phyloP scores from a whole-genome alignment of 2,329 filamentous ascomycete genomes.

The Cercospora sp. region DNA sequence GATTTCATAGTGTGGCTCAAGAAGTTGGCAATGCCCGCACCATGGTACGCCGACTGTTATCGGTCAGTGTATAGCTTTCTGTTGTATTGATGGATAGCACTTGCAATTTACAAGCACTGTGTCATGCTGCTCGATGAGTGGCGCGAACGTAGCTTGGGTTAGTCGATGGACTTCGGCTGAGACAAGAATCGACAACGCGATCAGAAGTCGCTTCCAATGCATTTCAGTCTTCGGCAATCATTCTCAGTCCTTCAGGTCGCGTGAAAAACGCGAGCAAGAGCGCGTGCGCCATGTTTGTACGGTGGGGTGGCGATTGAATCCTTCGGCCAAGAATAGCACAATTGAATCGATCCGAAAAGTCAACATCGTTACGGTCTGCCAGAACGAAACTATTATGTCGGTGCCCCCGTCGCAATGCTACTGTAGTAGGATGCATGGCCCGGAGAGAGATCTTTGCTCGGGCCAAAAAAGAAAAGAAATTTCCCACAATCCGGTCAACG shows the following conservation, averaged over 20 bases:
- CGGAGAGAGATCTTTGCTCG: background rate
- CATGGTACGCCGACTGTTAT: slow-evolving; percentile 48
- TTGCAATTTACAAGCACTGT: slow-evolving; percentile 5
- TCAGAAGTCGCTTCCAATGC: background rate
- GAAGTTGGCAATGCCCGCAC: slow-evolving; percentile 98
- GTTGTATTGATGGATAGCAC: background rate
- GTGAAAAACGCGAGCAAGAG: background rate
- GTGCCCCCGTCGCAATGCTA: background rate
- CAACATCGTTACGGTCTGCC: background rate
- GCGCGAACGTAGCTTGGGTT: background rate
- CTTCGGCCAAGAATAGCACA: slow-evolving; percentile 8
- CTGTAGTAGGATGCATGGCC: background rate
- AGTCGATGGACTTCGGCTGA: background rate
- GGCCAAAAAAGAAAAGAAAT: background rate
- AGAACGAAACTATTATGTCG: background rate
- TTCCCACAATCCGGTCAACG: background rate
- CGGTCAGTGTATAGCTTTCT: background rate
- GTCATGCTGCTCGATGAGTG: slow-evolving; percentile 4
- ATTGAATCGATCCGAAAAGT: background rate
- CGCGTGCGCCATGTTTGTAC: background rate
- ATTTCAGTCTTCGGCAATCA: background rate
- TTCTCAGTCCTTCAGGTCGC: background rate
- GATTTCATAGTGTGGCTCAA: slow-evolving; percentile 88
- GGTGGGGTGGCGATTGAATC: background rate
- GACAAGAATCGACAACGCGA: background rate